Base-by-base conservation (phyloP, 2,329 filamentous ascomycete species). In the Arthroderma uncinatum region DNA sequence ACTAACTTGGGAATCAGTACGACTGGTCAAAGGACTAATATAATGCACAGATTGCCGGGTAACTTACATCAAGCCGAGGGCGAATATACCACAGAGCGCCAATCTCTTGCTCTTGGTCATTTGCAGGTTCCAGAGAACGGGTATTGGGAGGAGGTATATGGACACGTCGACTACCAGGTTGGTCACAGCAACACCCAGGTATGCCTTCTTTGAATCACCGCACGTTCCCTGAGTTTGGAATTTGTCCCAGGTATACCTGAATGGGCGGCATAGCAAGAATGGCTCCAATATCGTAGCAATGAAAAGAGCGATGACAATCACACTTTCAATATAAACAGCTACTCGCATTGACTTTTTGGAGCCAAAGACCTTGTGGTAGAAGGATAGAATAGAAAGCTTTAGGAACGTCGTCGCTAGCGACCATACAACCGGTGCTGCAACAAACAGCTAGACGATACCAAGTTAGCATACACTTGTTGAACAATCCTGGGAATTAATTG, bases 301-400 rank as follows among this genome's bases (percentile, higher is more conserved):
- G 10, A 33, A 44, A 10, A 55, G 25, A 2, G 25, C 39, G 1
- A 36, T n/a, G 2, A 60, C 56, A 21, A 62, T 52, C 12, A 42
- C 21, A 10, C 30, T 56, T 1, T 59, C 54, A n/a, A 67, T 67
- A 52, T 74, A 73, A 5, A 67, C 59, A 19, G 63, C 57, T 9
- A 59, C 54, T 28, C 65, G 61, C 53, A 67, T 67, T 28, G 30
- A 23, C 23, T 60, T 59, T 39, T 48, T 59, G 1, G 62, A 59
- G 14, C 62, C 62, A 19, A 66, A 68, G 40, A 76, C 66, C n/a
- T 73, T 70, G n/a, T 71, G 65, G 58, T 76, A 76, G 61, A 76
- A 75, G 39, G 68, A 65, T 40, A 76, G 58, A 33, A 76, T 72
- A 52, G 70, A 73, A 33, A 74, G 63, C 57, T 76, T 76, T 56